Conservation (phyloP, 2,329 filamentous ascomycete species). For the Colletotrichum sp. region DNA sequence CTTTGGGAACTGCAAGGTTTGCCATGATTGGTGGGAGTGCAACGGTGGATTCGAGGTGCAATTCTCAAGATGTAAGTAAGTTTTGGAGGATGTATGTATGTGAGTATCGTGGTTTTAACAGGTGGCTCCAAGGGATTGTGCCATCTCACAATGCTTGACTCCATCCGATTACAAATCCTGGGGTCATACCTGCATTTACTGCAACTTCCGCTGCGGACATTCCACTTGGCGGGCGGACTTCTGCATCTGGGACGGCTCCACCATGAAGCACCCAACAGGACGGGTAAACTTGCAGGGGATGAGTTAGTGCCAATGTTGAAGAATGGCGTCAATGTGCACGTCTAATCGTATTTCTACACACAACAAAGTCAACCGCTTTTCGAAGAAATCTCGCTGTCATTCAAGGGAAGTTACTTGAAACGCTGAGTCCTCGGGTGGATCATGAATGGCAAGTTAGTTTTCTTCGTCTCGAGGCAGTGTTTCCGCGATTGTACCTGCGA, state of each 20-base stretch:
- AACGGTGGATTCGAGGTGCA: background rate
- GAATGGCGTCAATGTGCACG: background rate
- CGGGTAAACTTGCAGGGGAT: background rate
- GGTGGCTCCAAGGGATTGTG: background rate
- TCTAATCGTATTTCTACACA: background rate
- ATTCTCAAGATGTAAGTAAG: background rate
- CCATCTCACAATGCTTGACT: background rate
- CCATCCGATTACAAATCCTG: background rate
- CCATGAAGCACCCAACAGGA: background rate
- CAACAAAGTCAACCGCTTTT: background rate
- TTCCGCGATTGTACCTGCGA: background rate
- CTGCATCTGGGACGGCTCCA: background rate
- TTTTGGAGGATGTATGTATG: background rate
- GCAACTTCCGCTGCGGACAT: background rate
- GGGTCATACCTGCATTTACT: background rate
- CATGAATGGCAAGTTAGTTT: background rate
- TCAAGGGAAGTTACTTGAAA: background rate
- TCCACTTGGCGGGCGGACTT: background rate
- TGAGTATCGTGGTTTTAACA: background rate
- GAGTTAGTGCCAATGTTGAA: background rate
- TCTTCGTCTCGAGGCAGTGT: background rate
- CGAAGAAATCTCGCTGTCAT: background rate
- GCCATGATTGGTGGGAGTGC: background rate
- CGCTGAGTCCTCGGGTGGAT: background rate
- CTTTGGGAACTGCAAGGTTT: slow-evolving; percentile 25